Percentiles rank a stretch among this genome's conserved stretches.
Conservation (phyloP, 116 monocot species). For the Papilionanthe hybrid region DNA sequence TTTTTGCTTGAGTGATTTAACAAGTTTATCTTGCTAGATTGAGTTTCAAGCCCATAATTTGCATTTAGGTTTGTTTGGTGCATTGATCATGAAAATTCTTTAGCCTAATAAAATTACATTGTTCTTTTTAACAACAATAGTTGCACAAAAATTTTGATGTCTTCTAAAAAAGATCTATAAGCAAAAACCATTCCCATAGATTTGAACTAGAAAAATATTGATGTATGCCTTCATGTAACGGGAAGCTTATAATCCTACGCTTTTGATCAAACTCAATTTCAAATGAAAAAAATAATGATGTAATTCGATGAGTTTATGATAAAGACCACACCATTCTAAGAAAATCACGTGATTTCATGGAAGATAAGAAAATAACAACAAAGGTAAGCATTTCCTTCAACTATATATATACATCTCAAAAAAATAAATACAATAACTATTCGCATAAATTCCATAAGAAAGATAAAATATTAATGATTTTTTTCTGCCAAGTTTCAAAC, state of each 20-base stretch:
- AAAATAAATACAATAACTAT: not conserved
- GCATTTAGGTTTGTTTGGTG: too few relatives aligned
- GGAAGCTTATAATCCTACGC: not conserved
- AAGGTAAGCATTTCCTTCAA: too few relatives aligned
- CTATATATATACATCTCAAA: not conserved
- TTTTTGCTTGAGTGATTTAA: too few relatives aligned
- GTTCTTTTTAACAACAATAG: not conserved
- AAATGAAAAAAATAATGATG: not conserved
- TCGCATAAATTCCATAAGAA: not conserved
- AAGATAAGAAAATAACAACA: not conserved
- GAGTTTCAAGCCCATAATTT: too few relatives aligned
- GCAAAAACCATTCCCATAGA: not conserved
- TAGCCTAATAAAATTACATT: too few relatives aligned
- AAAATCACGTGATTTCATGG: not conserved
- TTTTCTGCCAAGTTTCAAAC: not conserved
- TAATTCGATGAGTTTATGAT: not conserved
- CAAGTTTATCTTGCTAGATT: too few relatives aligned
- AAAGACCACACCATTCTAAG: not conserved
- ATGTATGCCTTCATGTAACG: not conserved
- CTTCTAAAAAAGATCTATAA: not conserved
- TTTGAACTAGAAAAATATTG: not conserved
- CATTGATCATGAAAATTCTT: too few relatives aligned
- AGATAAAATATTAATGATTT: not conserved
- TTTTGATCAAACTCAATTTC: not conserved
- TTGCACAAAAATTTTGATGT: not conserved